Conservation (phyloP, 2,329 filamentous ascomycete genomes). For the Ceratocystis huliohia region DNA sequence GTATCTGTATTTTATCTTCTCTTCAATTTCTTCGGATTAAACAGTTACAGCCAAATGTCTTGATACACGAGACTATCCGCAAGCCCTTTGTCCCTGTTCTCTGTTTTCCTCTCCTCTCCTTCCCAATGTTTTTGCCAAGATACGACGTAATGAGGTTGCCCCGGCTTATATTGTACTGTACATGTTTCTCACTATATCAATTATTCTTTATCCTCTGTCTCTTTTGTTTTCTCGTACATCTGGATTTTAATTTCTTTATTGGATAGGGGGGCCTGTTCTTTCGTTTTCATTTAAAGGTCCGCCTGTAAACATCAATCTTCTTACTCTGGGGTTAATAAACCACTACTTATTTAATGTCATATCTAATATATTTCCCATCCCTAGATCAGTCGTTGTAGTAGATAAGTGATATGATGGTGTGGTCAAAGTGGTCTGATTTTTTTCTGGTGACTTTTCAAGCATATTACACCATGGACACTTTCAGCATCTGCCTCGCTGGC, state of each 20-base stretch:
- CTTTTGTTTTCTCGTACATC: neutral
- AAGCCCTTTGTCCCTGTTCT: neutral
- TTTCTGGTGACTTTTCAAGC: neutral
- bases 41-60: neutral
- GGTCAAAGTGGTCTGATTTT: neutral
- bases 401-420: neutral
- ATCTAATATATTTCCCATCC: neutral
- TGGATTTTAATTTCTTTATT: no score
- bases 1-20: neutral
- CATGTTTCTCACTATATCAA: neutral
- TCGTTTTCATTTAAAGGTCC: no score
- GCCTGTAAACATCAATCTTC: neutral
- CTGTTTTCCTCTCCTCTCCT: neutral
- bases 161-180: neutral
- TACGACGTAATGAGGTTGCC: constrained; percentile 3
- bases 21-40: neutral
- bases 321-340: neutral
- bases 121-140: neutral
- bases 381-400: neutral
- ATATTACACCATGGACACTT: neutral
- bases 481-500: no score
- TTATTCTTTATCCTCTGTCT: neutral
- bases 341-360: neutral
- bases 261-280: no score
- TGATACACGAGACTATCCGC: neutral